Evolutionary conservation across 768 basidiomycete genomes (phyloP), one percentile per base, ranked within the genome.

Genomic region (Polyporus arcularius): DNA sequence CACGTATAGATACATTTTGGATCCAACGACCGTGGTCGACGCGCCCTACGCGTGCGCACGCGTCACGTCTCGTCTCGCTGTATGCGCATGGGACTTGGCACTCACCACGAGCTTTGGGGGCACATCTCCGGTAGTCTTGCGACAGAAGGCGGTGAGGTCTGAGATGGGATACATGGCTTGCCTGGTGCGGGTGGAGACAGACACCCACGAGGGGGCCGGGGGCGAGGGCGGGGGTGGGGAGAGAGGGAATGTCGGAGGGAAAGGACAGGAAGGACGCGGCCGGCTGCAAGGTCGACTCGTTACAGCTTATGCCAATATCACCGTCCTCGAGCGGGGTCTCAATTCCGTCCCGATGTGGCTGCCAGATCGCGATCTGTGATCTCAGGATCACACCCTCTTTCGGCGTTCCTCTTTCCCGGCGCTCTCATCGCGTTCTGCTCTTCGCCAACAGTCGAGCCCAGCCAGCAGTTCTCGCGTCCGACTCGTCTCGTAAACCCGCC

Each of bases 1-100:
- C 70, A 93, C 92, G 71, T 96, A 96, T 38, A 97, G 84, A 72
- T 91, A 96, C 83, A 95, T 85, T 74, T 89, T 89, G 47, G 89
- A 88, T 50, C 90, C 91, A 38, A 94, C 83, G 61, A 94, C 88
- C 42, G 94, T 95, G n/a, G 92, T 92, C 8, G 92, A 93, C 26
- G 94, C 90, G 56, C 94, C 94, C 90, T 92, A 50, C 39, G 55
- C 38, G 49, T 51, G 41, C 21, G 52, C 18, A 26, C 40, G 42
- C 39, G 40, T 31, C 43, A 40, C 14, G 35, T 59, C 41, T 41
- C 31, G 30, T 47, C 9, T 38, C 45, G 39, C 35, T 55, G 64
- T 45, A 55, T 30, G 48, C 45, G 55, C 43, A 50, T 38, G 53
- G 32, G 41, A 18, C 32, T 16, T 31, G 50, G 21, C 32, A 81